Conservation (phyloP, 768 basidiomycete species). For the Macrolepiota fuliginosa region DNA sequence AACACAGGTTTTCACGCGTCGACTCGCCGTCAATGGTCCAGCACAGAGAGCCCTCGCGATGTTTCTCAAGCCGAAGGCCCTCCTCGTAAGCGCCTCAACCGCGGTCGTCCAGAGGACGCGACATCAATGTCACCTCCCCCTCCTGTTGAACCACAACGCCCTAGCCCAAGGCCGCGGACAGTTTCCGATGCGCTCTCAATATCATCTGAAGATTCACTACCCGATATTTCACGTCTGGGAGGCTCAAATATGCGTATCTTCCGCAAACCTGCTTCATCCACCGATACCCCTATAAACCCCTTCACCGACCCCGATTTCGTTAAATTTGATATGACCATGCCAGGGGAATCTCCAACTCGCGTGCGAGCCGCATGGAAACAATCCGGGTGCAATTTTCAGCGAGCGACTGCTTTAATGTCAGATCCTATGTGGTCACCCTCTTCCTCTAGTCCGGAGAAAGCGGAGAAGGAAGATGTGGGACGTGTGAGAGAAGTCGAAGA, state of each 20-base stretch:
- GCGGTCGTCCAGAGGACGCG: constrained; percentile 40
- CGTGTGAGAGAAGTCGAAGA: constrained; percentile 73
- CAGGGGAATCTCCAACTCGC: constrained; percentile 39
- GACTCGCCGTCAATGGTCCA: constrained; percentile 43
- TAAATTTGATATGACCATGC: constrained; percentile 63
- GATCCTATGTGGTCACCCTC: constrained; percentile 54
- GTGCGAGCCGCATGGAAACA: constrained; percentile 69
- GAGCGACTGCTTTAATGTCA: constrained; percentile 55
- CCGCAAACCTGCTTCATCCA: constrained; percentile 38
- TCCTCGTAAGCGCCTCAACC: constrained; percentile 70
- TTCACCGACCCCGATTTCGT: constrained; percentile 42
- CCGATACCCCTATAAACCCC: constrained; percentile 26
- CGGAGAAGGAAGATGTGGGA: constrained; percentile 43
- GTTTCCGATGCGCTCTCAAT: constrained; percentile 33
- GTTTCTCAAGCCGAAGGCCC: constrained; percentile 56
- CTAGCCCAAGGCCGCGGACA: constrained; percentile 8
- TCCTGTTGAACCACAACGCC: not conserved
- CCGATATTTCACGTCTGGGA: constrained; percentile 42
- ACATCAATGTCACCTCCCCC: constrained; percentile 49
- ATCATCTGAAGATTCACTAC: constrained; percentile 70
- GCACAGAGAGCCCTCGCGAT: constrained; percentile 34
- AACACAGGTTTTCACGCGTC: constrained; percentile 47
- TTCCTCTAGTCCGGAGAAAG: constrained; percentile 23
- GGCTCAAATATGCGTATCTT: constrained; percentile 54
- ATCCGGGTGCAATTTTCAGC: constrained; percentile 57